Evolutionary conservation across 257 asterid genomes (phyloP), one percentile per base, ranked within the genome.

Genomic region (Paraleonurus japonicus): DNA sequence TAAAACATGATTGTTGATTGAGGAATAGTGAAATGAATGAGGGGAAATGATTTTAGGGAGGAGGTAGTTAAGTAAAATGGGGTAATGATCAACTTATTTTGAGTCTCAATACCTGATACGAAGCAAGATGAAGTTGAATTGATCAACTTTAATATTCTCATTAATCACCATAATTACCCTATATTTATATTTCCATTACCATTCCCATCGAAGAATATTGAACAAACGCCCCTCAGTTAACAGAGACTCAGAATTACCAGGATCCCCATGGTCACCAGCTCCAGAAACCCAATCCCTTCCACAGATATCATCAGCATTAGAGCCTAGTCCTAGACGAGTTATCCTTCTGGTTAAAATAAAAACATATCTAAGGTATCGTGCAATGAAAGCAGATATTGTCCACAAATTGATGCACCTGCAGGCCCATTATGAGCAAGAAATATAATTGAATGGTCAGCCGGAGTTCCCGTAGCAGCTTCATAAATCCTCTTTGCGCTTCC

Each of bases 381-480:
- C 15, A 24, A 43, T 41, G 22, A 45, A 33, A 54, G 10, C 47
- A 39, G 23, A 15, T 69, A 73, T 72, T 54, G 16, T 61, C 48
- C 39, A 63, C 45, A 50, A 59, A 60, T 16, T 72, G 54, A 68
- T 55, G 32, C 39, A 89, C 98, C 97, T 77, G 96, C 82, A 12
- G 98, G 98, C 66, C 98, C 97, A 45, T 93, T 93, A 74, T 93
- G 98, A 68, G 98, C 98, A 82, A 93, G 96, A 69, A 93, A 78
- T 81, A 93, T 74, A 43, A 86, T 65, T 26, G 92, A 84, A 80
- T 93, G 95, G 70, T 82, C 92, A 13, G 80, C 77, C 7, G 96
- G 97, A 74, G 95, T 78, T 72, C 87, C 81, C 59, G 72, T 61
- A 65, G 97, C 96, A 80, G 89, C 82, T 58, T 89, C 68, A 71